Evolutionary conservation across 2,329 filamentous ascomycete genomes (phyloP).

Genomic region (Xylaria arbuscula): DNA sequence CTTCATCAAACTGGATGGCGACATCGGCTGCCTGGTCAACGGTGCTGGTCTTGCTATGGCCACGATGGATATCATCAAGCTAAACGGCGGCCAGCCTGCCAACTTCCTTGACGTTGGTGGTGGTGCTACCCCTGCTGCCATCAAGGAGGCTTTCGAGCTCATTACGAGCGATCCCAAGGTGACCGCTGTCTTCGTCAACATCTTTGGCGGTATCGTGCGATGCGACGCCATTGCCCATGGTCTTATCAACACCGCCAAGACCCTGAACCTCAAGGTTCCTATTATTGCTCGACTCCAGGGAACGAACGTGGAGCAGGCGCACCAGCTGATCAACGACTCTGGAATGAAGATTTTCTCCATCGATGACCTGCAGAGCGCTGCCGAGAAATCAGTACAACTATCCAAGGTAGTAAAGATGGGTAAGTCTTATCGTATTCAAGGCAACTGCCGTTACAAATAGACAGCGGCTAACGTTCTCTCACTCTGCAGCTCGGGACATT

Average conservation of each 20-base stretch:
- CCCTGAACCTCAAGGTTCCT: conserved; percentile 94
- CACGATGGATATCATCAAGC: conserved; percentile 99
- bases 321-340: conserved; percentile 93
- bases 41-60: conserved; percentile 99
- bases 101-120: conserved; percentile 99
- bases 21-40: conserved; percentile 99
- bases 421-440: conserved; percentile 59
- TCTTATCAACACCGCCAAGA: conserved; percentile 92
- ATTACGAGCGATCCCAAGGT: conserved; percentile 99
- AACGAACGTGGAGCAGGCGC: conserved; percentile 96
- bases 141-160: conserved; percentile 97
- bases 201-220: conserved; percentile 98
- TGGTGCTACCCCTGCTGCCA: conserved; percentile 95
- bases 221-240: conserved; percentile 98
- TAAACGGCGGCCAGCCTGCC: conserved; percentile 93
- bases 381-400: conserved; percentile 98
- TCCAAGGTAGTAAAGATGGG: conserved; percentile 99
- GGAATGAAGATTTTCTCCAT: conserved; percentile 99
- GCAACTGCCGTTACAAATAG: not conserved
- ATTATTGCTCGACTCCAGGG: conserved; percentile 98
- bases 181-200: conserved; percentile 99
- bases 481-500: conserved; percentile 81
- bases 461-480: conserved; percentile 36
- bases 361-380: conserved; percentile 95
- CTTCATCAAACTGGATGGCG: conserved; percentile 99